Base-by-base conservation (phyloP, 352 stramenopile genomes). In the Globisporangium canariense region DNA sequence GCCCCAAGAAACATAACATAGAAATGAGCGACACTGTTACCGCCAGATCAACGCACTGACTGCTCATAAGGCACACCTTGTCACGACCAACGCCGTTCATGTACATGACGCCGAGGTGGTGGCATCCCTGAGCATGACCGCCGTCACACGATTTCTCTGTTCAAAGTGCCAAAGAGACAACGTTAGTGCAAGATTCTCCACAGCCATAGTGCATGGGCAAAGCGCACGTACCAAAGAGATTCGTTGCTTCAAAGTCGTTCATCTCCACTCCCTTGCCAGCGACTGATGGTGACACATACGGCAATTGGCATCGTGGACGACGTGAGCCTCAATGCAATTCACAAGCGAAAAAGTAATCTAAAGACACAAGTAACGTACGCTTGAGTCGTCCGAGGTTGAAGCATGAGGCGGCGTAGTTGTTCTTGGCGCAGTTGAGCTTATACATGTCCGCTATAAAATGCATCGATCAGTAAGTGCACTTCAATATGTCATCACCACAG, bases 351-450 rank as follows among this genome's bases (percentile, higher is more conserved):
- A 8, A 18, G 9, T 16, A 22, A 62, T n/a, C 32, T 8, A 36
- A 25, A 10, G 0, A 9, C 30, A 34, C n/a, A 25, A 32, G 16
- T 41, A 16, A 66, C 81, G 46, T 76, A 96, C 87, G 74, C 58
- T 87, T 88, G 25, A 96, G 77, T 9, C 86, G 79, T 4, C 88
- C 88, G 50, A 94, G 78, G 64, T 94, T 94, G 68, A 96, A 96
- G 61, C 88, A 96, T 30, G 88, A 96, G 51, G 86, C 86, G 1
- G 78, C 65, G 64, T 94, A 94, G 30, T 73, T 72, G 60, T 90
- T 93, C 74, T 90, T 90, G 53, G 73, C 74, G 70, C 88, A 96
- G 66, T 96, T 96, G 58, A 87, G 75, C 70, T 88, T 70, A 66
- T 93, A 94, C 76, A 93, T 88, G 13, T 74, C 71, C 25, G 79